phyloP scores from a whole-genome alignment of 2,329 filamentous ascomycete genomes.

The Exophiala lecanii-corni region DNA sequence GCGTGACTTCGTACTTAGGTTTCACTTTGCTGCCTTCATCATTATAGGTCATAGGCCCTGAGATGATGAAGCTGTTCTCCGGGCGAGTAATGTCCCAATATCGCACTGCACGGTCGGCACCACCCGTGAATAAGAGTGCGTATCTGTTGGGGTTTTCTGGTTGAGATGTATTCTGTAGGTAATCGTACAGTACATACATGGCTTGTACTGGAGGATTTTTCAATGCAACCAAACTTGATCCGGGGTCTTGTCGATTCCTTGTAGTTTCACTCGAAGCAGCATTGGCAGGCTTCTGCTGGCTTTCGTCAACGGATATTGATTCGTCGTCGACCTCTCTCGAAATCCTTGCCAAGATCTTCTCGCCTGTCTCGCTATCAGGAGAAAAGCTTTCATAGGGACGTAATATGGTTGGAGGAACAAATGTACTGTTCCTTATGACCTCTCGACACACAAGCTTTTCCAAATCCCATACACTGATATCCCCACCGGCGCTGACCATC shows the following conservation, averaged over 20 bases:
- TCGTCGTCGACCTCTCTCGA: conserved; percentile 47
- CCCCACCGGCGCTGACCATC: conserved; percentile 83
- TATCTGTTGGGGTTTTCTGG: conserved; percentile 53
- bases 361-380: conserved; percentile 82
- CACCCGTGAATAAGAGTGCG: conserved; percentile 80
- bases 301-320: conserved; percentile 3
- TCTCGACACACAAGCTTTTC: conserved; percentile 86
- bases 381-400: conserved; percentile 78
- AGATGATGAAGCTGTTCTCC: conserved; percentile 75
- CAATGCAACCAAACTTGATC: background rate
- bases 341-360: conserved; percentile 81
- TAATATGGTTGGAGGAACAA: conserved; percentile 14
- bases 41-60: conserved; percentile 56
- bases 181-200: conserved; percentile 59
- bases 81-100: conserved; percentile 86
- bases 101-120: conserved; percentile 82
- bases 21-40: conserved; percentile 57
- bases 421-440: conserved; percentile 61
- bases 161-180: conserved; percentile 30
- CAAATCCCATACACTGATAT: conserved; percentile 92
- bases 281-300: background rate
- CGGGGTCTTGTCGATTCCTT: background rate
- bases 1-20: conserved; percentile 65
- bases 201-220: conserved; percentile 14
- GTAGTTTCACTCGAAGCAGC: conserved; percentile 6